Conservation (phyloP, 2,329 filamentous ascomycete genomes). For the Leptographium procerum region DNA sequence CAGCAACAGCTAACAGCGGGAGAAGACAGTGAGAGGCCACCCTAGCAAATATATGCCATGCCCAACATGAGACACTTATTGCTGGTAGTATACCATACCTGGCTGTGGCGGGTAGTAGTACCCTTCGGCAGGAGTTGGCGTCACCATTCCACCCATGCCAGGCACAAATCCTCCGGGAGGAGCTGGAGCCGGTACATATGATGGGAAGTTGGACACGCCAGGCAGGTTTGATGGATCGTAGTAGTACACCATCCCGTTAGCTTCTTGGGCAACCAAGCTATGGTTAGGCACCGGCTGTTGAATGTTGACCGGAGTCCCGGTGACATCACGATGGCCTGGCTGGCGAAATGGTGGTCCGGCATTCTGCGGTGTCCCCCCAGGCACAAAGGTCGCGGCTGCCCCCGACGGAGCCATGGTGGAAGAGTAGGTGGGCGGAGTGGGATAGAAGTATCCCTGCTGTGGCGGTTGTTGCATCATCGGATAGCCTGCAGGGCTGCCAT, state of each 20-base stretch:
- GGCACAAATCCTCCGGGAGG: constrained; percentile 37
- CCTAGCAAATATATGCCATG: neutral
- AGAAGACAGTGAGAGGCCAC: neutral
- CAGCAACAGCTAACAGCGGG: neutral
- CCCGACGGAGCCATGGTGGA: constrained; percentile 21
- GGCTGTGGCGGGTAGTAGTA: constrained; percentile 59
- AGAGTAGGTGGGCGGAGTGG: constrained; percentile 15
- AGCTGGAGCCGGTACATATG: constrained; percentile 28
- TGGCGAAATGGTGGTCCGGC: constrained; percentile 19
- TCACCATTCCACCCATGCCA: constrained; percentile 58
- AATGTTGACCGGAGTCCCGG: constrained; percentile 10
- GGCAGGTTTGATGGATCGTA: constrained; percentile 69
- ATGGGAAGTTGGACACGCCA: constrained; percentile 35
- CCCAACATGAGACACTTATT: constrained; percentile 17
- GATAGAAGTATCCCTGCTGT: constrained; percentile 24
- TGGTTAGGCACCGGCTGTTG: constrained; percentile 20
- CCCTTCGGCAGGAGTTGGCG: constrained; percentile 45
- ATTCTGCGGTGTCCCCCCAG: constrained; percentile 35
- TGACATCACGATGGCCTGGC: constrained; percentile 28
- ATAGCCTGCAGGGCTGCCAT: constrained; percentile 36
- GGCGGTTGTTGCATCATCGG: constrained; percentile 46
- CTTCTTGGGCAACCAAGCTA: constrained; percentile 65
- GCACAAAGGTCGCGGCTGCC: constrained; percentile 45
- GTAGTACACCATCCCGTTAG: constrained; percentile 94
- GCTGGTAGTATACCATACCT: constrained; percentile 51